Conservation (phyloP, 768 basidiomycete genomes). For the Tylopilus vinaceipallidus region DNA sequence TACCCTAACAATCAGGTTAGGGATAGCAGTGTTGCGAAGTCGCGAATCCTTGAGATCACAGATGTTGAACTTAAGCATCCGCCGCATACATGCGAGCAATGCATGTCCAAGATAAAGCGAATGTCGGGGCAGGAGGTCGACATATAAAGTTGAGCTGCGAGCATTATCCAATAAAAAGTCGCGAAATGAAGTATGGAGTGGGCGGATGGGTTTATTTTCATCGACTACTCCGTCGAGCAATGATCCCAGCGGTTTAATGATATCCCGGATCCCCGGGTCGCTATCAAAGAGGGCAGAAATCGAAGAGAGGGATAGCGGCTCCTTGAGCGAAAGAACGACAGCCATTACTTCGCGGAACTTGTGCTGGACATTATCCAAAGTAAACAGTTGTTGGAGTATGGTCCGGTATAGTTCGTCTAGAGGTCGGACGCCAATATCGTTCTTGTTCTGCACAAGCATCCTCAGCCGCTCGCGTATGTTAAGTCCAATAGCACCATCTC, state of each 20-base stretch:
- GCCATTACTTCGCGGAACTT: conserved; percentile 24
- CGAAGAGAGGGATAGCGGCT: conserved; percentile 17
- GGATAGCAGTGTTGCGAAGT: conserved; percentile 27
- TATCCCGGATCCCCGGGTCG: conserved; percentile 7
- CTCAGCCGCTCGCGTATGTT: conserved; percentile 10
- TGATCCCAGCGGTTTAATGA: no score
- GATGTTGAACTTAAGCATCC: conserved; percentile 39
- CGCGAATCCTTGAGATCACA: conserved; percentile 37
- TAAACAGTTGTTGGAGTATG: conserved; percentile 17
- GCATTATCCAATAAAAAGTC: conserved; percentile 31
- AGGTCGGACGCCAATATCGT: conserved; percentile 2
- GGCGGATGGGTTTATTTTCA: no score
- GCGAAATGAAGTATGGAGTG: no score
- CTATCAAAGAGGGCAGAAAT: conserved; percentile 13
- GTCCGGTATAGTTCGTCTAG: conserved; percentile 22
- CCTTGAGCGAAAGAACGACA: conserved; percentile 15
- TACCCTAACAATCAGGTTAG: conserved; percentile 16
- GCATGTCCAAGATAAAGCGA: conserved; percentile 23
- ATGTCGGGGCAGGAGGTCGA: conserved; percentile 13
- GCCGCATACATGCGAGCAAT: conserved; percentile 32
- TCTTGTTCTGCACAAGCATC: conserved; percentile 6
- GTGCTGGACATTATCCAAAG: neutral
- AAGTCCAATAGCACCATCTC: conserved; percentile 16
- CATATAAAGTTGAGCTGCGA: conserved; percentile 24
- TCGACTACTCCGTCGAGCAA: no score